These are phyloP conservation scores for Gypsophila paniculata DNA, from an alignment of 179 eudicot genomes.

Conservation along the genomic window DNA sequence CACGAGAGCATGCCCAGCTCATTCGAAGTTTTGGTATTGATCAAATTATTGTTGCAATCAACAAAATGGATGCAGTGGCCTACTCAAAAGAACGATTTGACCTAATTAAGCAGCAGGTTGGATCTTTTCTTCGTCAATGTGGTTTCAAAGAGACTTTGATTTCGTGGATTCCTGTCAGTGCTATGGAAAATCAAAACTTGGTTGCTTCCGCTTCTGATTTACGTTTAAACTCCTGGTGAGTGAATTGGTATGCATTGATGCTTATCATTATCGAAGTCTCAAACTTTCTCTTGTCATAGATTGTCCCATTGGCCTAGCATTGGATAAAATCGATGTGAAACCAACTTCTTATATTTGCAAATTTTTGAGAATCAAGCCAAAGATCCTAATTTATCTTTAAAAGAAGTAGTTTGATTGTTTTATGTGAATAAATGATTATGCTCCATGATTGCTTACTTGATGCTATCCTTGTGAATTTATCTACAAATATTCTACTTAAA, in stretches of 20 bases:
- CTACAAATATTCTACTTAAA: background rate
- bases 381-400: background rate
- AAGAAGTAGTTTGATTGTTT: background rate
- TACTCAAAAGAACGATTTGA: slow-evolving; percentile 91
- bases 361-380: background rate
- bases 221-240: slow-evolving; percentile 81
- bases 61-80: slow-evolving; percentile 90
- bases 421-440: background rate
- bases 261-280: background rate
- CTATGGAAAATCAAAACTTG: slow-evolving; percentile 90
- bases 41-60: slow-evolving; percentile 78
- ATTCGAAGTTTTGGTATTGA: slow-evolving; percentile 97
- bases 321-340: background rate
- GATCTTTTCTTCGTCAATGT: slow-evolving; percentile 78
- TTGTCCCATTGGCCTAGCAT: background rate
- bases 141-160: slow-evolving; percentile 76
- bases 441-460: background rate
- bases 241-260: slow-evolving; percentile 6
- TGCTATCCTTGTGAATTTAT: slow-evolving; percentile 1
- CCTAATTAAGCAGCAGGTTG: slow-evolving; percentile 63
- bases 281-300: background rate
- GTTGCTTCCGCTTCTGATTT: slow-evolving; percentile 60
- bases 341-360: background rate
- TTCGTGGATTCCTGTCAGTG: slow-evolving; percentile 96
- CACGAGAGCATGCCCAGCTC: slow-evolving; percentile 94